Evolutionary conservation across 306 rosid genomes (phyloP).

Genomic region (Arachis hypogaea): DNA sequence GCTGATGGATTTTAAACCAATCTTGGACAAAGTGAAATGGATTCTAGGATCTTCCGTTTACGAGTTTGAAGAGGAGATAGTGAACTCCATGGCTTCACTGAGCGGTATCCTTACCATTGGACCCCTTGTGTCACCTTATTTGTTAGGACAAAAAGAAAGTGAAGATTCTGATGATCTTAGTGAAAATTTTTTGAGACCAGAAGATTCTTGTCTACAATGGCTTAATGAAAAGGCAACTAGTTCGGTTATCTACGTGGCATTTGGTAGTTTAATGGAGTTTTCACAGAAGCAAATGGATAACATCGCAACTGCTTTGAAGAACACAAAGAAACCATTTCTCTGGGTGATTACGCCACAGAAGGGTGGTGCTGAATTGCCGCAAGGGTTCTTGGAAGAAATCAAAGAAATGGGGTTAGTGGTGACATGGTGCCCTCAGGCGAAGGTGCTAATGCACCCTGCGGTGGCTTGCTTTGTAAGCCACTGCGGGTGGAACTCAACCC

Average conservation of each 20-base stretch:
- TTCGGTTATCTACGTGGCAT: slow-evolving; percentile 51
- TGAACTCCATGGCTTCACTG: slow-evolving; percentile 42
- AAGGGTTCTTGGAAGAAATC: slow-evolving; percentile 40
- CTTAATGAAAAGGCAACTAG: slow-evolving; percentile 32
- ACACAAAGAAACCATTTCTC: slow-evolving; percentile 40
- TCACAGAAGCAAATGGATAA: slow-evolving; percentile 42
- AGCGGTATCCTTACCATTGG: slow-evolving; percentile 42
- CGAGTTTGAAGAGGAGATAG: slow-evolving; percentile 48
- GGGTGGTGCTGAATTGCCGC: slow-evolving; percentile 25
- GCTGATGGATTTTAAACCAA: neutral
- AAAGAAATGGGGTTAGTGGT: slow-evolving; percentile 44
- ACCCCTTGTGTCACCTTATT: slow-evolving; percentile 49
- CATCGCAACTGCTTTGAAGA: slow-evolving; percentile 45
- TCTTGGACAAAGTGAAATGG: slow-evolving; percentile 38
- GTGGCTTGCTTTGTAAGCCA: slow-evolving; percentile 58
- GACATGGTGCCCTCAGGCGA: slow-evolving; percentile 56
- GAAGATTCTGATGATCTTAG: neutral
- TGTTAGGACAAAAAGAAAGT: slow-evolving; percentile 42
- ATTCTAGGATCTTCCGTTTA: slow-evolving; percentile 43
- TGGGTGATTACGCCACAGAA: slow-evolving; percentile 44
- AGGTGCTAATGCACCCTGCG: slow-evolving; percentile 49
- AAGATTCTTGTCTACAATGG: slow-evolving; percentile 47
- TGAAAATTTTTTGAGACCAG: slow-evolving; percentile 35
- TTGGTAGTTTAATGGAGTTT: slow-evolving; percentile 48
- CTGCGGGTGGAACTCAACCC: slow-evolving; percentile 56